These are phyloP conservation scores for Oryza punctata DNA, from an alignment of 176 grass and related monocot species.

Conservation along the genomic window DNA sequence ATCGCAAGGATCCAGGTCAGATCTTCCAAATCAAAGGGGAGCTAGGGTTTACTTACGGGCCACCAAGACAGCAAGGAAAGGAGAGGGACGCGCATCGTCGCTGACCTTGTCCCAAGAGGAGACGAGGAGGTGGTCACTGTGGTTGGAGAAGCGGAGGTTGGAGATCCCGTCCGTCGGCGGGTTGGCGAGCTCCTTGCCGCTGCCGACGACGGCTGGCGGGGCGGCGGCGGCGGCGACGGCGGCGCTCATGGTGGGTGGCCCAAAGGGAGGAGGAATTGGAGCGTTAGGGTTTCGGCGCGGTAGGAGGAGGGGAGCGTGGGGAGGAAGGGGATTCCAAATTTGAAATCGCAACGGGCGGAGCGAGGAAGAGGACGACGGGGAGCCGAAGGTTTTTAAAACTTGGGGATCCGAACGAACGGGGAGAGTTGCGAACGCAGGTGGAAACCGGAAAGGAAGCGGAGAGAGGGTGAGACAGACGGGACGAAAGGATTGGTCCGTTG, in stretches of 20 bases:
- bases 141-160: constrained; percentile 96
- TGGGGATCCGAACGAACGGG: neutral
- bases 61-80: neutral
- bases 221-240: neutral
- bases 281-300: neutral
- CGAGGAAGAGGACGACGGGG: neutral
- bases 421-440: neutral
- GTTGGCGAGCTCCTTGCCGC: constrained; percentile 68
- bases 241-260: constrained; percentile 32
- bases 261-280: neutral
- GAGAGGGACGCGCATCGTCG: no score
- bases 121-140: constrained; percentile 95
- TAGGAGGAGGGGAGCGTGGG: neutral
- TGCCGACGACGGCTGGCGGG: constrained; percentile 30
- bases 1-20: neutral
- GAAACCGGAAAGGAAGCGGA: no score
- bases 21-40: constrained; percentile 15
- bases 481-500: no score
- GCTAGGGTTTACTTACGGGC: constrained; percentile 49
- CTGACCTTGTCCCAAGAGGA: constrained; percentile 97
- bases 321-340: constrained; percentile 20
- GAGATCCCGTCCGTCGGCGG: constrained; percentile 89
- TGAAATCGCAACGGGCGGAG: constrained; percentile 40
- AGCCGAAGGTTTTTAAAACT: neutral
- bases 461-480: no score